phyloP scores from a whole-genome alignment of 495 filamentous ascomycete genomes.

The Thermochaetoides thermophila region DNA sequence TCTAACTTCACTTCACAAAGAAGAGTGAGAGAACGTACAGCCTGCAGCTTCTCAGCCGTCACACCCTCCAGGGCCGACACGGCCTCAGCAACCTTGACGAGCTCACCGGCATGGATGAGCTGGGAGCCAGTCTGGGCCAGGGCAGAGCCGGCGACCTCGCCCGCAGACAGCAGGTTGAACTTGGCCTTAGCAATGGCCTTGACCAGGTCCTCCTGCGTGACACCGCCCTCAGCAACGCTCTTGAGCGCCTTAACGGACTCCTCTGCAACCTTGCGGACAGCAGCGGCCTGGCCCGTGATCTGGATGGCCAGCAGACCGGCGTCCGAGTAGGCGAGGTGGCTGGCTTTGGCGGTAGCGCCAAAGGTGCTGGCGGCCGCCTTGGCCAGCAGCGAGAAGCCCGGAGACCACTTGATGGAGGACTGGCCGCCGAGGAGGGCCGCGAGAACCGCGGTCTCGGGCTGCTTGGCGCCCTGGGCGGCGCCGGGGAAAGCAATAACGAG shows the following conservation, averaged over 20 bases:
- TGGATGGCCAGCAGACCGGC: conserved; percentile 77
- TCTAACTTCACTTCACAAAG: conserved; percentile 11
- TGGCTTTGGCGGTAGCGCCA: conserved; percentile 50
- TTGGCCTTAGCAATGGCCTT: conserved; percentile 89
- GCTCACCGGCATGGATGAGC: conserved; percentile 62
- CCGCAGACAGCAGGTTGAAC: conserved; percentile 77
- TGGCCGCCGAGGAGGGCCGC: conserved; percentile 80
- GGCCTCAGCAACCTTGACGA: conserved; percentile 73
- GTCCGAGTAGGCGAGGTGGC: conserved; percentile 80
- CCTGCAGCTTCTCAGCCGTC: conserved; percentile 68
- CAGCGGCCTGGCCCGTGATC: conserved; percentile 54
- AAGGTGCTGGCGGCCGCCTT: conserved; percentile 55
- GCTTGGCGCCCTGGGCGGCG: conserved; percentile 61
- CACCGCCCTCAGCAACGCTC: conserved; percentile 55
- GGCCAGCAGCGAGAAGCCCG: conserved; percentile 78
- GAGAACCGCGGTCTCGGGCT: conserved; percentile 81
- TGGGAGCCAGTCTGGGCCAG: conserved; percentile 36
- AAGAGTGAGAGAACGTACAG: conserved; percentile 43
- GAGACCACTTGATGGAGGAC: conserved; percentile 86
- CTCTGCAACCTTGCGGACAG: conserved; percentile 42
- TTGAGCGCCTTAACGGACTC: conserved; percentile 68
- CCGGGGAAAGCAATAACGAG: conserved; percentile 87
- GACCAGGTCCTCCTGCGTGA: conserved; percentile 69
- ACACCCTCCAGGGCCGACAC: conserved; percentile 68
- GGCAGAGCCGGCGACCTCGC: conserved; percentile 62